These are phyloP conservation scores for Rhododendron henanense DNA, from an alignment of 148 eudicot genomes.

Conservation along the genomic window DNA sequence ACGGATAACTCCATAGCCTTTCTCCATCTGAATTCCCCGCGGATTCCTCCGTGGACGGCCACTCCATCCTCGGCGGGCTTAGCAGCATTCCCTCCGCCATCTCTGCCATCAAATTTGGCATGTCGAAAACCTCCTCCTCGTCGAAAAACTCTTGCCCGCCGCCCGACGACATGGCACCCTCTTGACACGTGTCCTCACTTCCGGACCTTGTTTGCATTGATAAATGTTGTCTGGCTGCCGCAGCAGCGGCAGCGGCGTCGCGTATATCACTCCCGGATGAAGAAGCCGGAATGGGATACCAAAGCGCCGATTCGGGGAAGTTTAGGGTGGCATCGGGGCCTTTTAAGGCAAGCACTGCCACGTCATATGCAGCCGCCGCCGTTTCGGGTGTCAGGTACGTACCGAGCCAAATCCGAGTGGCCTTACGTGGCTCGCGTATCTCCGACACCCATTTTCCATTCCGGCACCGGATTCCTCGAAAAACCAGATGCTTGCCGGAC, in stretches of 20 bases:
- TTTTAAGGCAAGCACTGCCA: constrained; percentile 34
- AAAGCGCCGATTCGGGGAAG: constrained; percentile 15
- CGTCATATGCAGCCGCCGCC: constrained; percentile 50
- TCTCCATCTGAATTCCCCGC: constrained; percentile 8
- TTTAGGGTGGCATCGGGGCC: constrained; percentile 28
- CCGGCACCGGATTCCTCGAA: constrained; percentile 35
- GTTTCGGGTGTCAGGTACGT: constrained; percentile 37
- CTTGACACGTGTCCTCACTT: background rate
- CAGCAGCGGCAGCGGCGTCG: constrained; percentile 24
- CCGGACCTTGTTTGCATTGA: background rate
- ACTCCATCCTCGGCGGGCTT: constrained; percentile 36
- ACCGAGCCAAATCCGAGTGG: constrained; percentile 48
- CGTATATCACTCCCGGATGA: constrained; percentile 20
- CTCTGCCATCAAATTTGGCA: constrained; percentile 49
- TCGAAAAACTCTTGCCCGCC: constrained; percentile 21
- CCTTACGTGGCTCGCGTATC: constrained; percentile 41
- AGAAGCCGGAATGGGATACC: constrained; percentile 23
- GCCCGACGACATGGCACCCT: background rate
- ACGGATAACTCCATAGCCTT: constrained; percentile 33
- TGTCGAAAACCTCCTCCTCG: constrained; percentile 44
- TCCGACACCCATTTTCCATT: constrained; percentile 51
- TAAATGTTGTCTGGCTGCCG: background rate
- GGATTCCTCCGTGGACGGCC: constrained; percentile 18
- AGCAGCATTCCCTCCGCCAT: constrained; percentile 64
- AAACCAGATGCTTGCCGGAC: constrained; percentile 25